Evolutionary conservation across 805 yeast genomes (phyloP).

Genomic region (Metschnikowia corniflorae): DNA sequence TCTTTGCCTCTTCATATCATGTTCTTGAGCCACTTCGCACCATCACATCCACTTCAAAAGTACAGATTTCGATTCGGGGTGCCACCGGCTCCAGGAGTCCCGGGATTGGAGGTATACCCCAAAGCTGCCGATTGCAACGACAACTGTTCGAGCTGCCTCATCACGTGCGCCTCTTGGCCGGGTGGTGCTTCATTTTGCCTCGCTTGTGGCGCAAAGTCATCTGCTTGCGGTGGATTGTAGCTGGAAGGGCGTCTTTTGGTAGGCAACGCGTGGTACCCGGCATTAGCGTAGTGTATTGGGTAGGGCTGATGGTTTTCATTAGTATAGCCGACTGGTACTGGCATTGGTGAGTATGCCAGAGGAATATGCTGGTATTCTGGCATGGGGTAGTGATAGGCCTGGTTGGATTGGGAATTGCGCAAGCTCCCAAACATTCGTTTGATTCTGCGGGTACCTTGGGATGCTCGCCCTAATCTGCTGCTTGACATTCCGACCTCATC

Average conservation of each 20-base stretch:
- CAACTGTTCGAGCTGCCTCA: constrained; percentile 46
- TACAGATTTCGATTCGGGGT: constrained; percentile 5
- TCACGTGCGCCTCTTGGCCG: constrained; percentile 25
- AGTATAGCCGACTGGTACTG: too few species aligned
- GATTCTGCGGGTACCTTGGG: constrained; percentile 24
- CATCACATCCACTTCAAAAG: too few species aligned
- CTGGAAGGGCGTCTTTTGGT: background rate
- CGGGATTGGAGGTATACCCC: constrained; percentile 44
- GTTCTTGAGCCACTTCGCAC: too few species aligned
- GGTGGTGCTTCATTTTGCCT: background rate
- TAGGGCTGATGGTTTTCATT: background rate
- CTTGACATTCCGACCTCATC: constrained; percentile 81
- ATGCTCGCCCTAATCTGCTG: constrained; percentile 28
- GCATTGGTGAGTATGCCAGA: background rate
- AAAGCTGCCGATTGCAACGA: constrained; percentile 45
- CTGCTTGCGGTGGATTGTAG: constrained; percentile 1
- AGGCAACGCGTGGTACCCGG: background rate
- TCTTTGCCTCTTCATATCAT: too few species aligned
- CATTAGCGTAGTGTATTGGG: background rate
- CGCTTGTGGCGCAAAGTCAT: background rate
- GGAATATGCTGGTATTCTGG: background rate
- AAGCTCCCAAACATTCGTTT: constrained; percentile 16
- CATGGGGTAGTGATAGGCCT: background rate
- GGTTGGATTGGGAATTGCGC: constrained; percentile 2
- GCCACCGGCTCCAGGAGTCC: constrained; percentile 28